phyloP scores from a whole-genome alignment of 805 yeast genomes.

The Metschnikowia bowlesiae region DNA sequence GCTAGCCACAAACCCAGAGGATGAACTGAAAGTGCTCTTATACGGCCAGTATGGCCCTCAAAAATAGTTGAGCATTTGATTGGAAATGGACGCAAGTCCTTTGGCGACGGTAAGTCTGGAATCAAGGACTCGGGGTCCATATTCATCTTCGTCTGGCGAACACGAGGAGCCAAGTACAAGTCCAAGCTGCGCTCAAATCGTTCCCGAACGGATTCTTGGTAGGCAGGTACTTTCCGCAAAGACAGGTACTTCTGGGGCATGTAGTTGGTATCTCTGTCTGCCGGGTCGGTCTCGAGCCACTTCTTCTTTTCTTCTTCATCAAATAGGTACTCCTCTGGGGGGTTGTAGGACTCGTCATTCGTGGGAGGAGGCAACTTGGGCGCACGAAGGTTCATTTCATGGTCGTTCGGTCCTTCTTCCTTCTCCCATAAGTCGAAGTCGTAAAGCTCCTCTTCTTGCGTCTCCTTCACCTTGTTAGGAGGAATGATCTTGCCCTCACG shows the following conservation, averaged over 20 bases:
- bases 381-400: slow-evolving; percentile 88
- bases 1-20: slow-evolving; percentile 94
- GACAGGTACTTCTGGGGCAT: slow-evolving; percentile 79
- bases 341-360: slow-evolving; percentile 93
- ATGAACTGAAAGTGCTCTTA: slow-evolving; percentile 79
- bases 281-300: slow-evolving; percentile 68
- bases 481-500: slow-evolving; percentile 93
- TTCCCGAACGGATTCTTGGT: slow-evolving; percentile 79
- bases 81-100: slow-evolving; percentile 96
- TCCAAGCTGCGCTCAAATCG: slow-evolving; percentile 92
- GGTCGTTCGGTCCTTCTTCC: slow-evolving; percentile 51
- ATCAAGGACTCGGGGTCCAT: slow-evolving; percentile 94
- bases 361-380: slow-evolving; percentile 96
- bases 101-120: slow-evolving; percentile 95
- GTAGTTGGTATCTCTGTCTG: slow-evolving; percentile 74
- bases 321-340: slow-evolving; percentile 90
- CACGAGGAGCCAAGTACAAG: slow-evolving; percentile 93
- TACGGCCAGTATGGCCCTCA: slow-evolving; percentile 77
- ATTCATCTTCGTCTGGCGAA: slow-evolving; percentile 81
- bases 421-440: slow-evolving; percentile 84
- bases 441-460: slow-evolving; percentile 47
- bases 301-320: slow-evolving; percentile 70
- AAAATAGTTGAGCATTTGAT: slow-evolving; percentile 79
- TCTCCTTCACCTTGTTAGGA: slow-evolving; percentile 52
- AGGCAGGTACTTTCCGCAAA: slow-evolving; percentile 91